Evolutionary conservation across 176 grass and related monocot species (phyloP).

Genomic region (Oryza punctata): DNA sequence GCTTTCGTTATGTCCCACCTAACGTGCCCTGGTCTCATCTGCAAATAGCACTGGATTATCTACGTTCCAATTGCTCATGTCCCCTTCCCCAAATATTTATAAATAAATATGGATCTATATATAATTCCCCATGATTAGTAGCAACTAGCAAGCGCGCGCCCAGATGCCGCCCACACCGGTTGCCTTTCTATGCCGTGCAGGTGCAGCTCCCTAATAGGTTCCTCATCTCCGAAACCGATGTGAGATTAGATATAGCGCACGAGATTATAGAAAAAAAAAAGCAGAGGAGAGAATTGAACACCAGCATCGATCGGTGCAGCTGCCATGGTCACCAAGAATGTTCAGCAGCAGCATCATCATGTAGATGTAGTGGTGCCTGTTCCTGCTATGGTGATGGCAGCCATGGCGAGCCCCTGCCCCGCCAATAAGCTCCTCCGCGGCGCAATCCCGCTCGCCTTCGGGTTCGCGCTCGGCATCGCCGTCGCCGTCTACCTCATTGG

Average conservation of each 20-base stretch:
- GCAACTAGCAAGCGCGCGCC: not conserved
- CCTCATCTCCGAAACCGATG: not conserved
- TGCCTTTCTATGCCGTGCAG: not conserved
- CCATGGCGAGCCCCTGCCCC: constrained; percentile 10
- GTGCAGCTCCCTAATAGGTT: not conserved
- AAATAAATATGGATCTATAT: not conserved
- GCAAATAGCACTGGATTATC: not conserved
- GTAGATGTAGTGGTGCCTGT: not conserved
- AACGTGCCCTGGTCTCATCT: not conserved
- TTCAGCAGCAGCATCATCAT: constrained; percentile 23
- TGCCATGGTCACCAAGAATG: constrained; percentile 16
- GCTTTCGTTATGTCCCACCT: not conserved
- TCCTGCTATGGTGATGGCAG: not conserved
- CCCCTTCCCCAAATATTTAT: too few species aligned
- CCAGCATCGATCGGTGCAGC: not conserved
- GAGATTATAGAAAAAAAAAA: not conserved
- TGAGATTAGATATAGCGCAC: not conserved
- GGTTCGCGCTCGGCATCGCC: constrained; percentile 57
- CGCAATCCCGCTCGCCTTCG: constrained; percentile 46
- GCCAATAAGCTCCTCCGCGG: constrained; percentile 38
- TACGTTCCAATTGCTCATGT: not conserved
- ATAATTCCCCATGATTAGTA: not conserved
- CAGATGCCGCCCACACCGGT: constrained; percentile 34
- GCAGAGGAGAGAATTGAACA: not conserved
- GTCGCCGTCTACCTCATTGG: constrained; percentile 37